Percentiles rank a stretch among this genome's conserved stretches.
Conservation (phyloP, 352 stramenopile species). For the Pseudoperonospora humuli region DNA sequence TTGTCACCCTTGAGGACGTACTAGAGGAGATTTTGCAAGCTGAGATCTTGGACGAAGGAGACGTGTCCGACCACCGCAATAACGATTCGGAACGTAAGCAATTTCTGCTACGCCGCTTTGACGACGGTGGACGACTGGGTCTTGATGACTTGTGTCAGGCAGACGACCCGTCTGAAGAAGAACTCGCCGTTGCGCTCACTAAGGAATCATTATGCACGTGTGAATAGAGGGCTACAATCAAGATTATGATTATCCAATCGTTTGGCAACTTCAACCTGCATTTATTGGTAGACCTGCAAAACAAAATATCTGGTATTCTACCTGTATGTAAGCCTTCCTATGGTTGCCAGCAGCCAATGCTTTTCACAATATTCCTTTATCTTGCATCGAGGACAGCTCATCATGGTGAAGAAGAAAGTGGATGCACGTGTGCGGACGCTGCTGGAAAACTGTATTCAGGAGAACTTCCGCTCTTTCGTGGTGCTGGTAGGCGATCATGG, state of each 20-base stretch:
- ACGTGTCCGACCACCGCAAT: constrained; percentile 41
- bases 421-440: constrained; percentile 96
- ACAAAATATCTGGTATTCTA: constrained; percentile 1
- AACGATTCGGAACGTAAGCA: constrained; percentile 41
- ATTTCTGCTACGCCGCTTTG: constrained; percentile 40
- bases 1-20: constrained; percentile 98
- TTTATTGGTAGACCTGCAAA: constrained; percentile 3
- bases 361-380: constrained; percentile 15
- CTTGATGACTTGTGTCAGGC: constrained; percentile 35
- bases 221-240: no score
- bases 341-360: constrained; percentile 14
- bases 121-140: constrained; percentile 34
- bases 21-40: constrained; percentile 95
- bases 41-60: constrained; percentile 95
- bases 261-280: no score
- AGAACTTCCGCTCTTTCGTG: constrained; percentile 95
- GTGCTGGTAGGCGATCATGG: constrained; percentile 98
- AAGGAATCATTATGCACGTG: constrained; percentile 2
- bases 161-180: constrained; percentile 32
- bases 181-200: constrained; percentile 15
- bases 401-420: constrained; percentile 99
- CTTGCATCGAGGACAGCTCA: neutral
- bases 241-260: no score
- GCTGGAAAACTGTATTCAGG: constrained; percentile 95
- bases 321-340: constrained; percentile 5